A percentile compares a stretch with the other conserved stretches of the same genome.
Evolutionary conservation across 2,329 filamentous ascomycete genomes (phyloP).

Genomic region (Annulohypoxylon truncatum): DNA sequence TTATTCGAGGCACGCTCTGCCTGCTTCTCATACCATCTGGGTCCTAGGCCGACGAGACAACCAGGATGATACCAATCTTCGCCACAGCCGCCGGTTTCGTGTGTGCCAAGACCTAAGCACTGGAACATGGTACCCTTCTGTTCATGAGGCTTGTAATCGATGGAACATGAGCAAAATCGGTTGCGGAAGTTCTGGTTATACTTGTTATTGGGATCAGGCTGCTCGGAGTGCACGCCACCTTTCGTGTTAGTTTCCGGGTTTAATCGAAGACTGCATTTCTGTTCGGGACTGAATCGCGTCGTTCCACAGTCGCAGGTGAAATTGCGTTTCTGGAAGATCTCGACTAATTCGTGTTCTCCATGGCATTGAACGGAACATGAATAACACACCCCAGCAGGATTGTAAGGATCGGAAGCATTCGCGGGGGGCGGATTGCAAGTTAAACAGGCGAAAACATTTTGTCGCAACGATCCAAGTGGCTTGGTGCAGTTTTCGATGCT

Average conservation of each 20-base stretch:
- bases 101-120: slow-evolving; percentile 84
- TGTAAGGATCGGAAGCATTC: slow-evolving; percentile 70
- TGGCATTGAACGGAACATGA: slow-evolving; percentile 97
- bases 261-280: slow-evolving; percentile 80
- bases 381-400: slow-evolving; percentile 89
- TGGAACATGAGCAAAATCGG: slow-evolving; percentile 87
- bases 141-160: slow-evolving; percentile 86
- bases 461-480: slow-evolving; percentile 86
- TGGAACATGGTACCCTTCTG: slow-evolving; percentile 99
- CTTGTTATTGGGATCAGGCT: slow-evolving; percentile 77
- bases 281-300: slow-evolving; percentile 74
- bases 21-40: slow-evolving; percentile 74
- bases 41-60: slow-evolving; percentile 83
- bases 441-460: slow-evolving; percentile 90
- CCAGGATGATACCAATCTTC: slow-evolving; percentile 99
- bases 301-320: slow-evolving; percentile 98
- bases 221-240: slow-evolving; percentile 80
- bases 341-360: slow-evolving; percentile 92
- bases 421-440: slow-evolving; percentile 88
- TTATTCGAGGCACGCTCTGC: slow-evolving; percentile 48
- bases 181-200: slow-evolving; percentile 98
- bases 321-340: slow-evolving; percentile 94
- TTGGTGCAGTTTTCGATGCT: slow-evolving; percentile 95
- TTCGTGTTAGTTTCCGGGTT: slow-evolving; percentile 79
- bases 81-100: slow-evolving; percentile 87